Conservation (phyloP, 176 grass and related monocot genomes). For the Oropetium thomaeum region DNA sequence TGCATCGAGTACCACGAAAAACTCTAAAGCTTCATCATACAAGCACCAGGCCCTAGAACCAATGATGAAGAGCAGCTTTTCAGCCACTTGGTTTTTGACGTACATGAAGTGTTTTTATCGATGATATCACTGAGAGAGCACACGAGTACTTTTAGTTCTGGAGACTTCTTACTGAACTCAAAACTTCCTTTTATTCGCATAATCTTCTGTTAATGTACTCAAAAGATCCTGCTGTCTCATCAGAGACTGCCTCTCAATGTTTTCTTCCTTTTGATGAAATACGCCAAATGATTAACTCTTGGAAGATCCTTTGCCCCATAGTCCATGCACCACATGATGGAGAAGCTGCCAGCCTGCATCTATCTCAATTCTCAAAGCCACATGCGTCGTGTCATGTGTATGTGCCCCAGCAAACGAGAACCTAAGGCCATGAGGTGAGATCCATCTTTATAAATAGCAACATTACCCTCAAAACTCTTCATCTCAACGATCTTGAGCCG, state of each 20-base stretch:
- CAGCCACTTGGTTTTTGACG: constrained; percentile 20
- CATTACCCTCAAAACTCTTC: constrained; percentile 24
- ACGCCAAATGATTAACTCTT: constrained; percentile 20
- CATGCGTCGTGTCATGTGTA: constrained; percentile 53
- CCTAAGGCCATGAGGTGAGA: constrained; percentile 1
- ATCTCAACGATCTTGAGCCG: constrained; percentile 12
- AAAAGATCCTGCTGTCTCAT: constrained; percentile 34
- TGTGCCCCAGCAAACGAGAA: constrained; percentile 40
- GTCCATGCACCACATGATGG: constrained; percentile 51
- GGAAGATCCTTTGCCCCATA: constrained; percentile 32
- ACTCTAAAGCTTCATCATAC: constrained; percentile 40
- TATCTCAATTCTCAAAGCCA: constrained; percentile 12
- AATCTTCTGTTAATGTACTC: background rate
- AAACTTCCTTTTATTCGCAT: constrained; percentile 44
- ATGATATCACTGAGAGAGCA: background rate
- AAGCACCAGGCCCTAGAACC: constrained; percentile 23
- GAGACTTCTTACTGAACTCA: constrained; percentile 9
- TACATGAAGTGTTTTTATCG: background rate
- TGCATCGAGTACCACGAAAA: constrained; percentile 33
- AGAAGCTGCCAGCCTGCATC: constrained; percentile 22
- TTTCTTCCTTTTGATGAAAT: background rate
- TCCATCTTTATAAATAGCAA: constrained; percentile 34
- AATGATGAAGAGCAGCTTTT: constrained; percentile 18
- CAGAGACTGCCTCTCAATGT: background rate
- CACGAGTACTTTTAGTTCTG: background rate